Base-by-base conservation (phyloP, 768 basidiomycete species). In the Naematelia aurantialba region DNA sequence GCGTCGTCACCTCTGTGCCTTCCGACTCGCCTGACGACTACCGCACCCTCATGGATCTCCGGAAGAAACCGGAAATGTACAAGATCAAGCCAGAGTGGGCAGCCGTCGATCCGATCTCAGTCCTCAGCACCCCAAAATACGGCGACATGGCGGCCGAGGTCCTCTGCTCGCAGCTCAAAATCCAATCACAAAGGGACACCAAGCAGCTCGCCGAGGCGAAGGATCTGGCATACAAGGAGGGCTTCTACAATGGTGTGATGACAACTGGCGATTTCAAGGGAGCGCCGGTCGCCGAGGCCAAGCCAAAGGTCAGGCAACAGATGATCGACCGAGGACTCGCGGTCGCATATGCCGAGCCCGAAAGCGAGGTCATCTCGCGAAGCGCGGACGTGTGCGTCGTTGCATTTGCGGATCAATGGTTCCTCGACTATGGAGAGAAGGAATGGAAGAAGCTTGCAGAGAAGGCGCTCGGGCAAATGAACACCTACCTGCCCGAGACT, bases 11-110 rank as follows among this genome's bases (percentile, higher is more conserved):
- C 3, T 98, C 91, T 42, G 93, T 96, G 4, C 93, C 96, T 0
- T 96, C 96, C 5, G 96, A 99, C 75, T 98, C 96, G 3, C 96
- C 96, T 2, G 96, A 98, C 75, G 96, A 99, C 75, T 98, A 85
- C 78, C 84, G 85, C 65, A 94, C 91, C 3, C 81, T 91, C 52
- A 85, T 85, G 68, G 94, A 98, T 72, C 82, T 99, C 27, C 87
- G 88, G 70, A 98, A 97, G 79, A 99, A 99, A 79, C 84, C 93
- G 48, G 91, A 91, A 53, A 93, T 87, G 79, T 99, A 97, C 83
- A 89, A 90, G 73, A 91, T 99, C 68, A 85, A 94, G 64, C 85
- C 91, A 3, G 79, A 83, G 22, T 99, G 94, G 94, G 85, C 84
- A 3, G 81, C 87, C 3, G 81, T 89, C 58, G 87, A 94, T 61